phyloP scores from a whole-genome alignment of 2,329 filamentous ascomycete genomes.

The Colletotrichum salicis region DNA sequence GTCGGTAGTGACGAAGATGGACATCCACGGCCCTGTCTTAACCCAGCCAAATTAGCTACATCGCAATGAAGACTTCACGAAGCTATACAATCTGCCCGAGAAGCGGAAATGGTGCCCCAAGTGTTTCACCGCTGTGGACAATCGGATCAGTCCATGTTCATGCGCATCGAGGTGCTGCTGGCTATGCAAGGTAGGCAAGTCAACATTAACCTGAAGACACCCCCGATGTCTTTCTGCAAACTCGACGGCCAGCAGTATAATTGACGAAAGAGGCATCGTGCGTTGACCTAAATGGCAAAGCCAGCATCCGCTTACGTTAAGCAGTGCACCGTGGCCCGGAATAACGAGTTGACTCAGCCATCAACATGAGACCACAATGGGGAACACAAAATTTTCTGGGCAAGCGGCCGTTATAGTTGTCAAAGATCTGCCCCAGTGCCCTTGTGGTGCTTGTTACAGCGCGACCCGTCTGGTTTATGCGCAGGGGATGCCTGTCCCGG shows the following conservation, averaged over 20 bases:
- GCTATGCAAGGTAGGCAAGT: background rate
- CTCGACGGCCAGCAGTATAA: no score
- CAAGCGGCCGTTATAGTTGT: background rate
- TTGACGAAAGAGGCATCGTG: no score
- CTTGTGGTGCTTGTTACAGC: background rate
- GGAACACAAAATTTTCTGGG: background rate
- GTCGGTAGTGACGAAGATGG: background rate
- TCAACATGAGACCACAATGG: slow-evolving; percentile 11
- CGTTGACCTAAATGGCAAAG: background rate
- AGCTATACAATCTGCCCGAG: background rate
- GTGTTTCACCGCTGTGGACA: background rate
- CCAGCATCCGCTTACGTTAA: background rate
- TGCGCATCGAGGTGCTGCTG: background rate
- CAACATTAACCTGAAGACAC: background rate
- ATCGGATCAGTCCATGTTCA: background rate
- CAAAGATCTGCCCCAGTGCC: background rate
- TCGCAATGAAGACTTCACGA: background rate
- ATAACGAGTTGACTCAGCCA: slow-evolving; percentile 11
- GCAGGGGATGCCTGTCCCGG: slow-evolving; percentile 11
- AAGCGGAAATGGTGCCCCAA: no score
- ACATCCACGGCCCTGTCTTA: background rate
- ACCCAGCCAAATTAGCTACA: background rate
- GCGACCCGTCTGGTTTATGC: background rate
- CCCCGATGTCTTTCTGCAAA: background rate
- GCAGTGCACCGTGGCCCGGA: slow-evolving; percentile 6